These are phyloP conservation scores for Coemansia sp. DNA, from an alignment of 192 early-diverging fungal species.

Conservation along the genomic window DNA sequence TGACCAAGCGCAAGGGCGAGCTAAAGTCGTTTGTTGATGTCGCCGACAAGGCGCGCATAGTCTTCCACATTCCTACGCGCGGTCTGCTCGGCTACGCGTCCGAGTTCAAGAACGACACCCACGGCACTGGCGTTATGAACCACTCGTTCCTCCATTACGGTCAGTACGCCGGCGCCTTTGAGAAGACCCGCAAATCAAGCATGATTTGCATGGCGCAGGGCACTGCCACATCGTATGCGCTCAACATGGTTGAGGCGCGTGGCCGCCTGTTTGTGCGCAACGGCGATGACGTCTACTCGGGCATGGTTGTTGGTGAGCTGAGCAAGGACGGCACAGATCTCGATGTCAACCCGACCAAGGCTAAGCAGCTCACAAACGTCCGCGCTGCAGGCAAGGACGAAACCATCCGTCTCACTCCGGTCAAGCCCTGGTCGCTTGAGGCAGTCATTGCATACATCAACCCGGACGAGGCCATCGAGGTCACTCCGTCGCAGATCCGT, in stretches of 20 bases:
- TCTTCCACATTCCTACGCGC: slow-evolving; percentile 80
- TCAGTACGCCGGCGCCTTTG: slow-evolving; percentile 69
- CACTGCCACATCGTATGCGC: slow-evolving; percentile 70
- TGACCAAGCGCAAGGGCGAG: slow-evolving; percentile 79
- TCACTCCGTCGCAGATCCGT: slow-evolving; percentile 72
- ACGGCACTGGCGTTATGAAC: slow-evolving; percentile 79
- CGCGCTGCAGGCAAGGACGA: slow-evolving; percentile 79
- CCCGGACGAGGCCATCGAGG: slow-evolving; percentile 83
- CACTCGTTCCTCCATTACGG: slow-evolving; percentile 73
- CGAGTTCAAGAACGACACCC: slow-evolving; percentile 88
- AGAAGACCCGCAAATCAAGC: slow-evolving; percentile 73
- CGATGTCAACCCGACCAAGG: slow-evolving; percentile 82
- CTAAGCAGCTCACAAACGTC: slow-evolving; percentile 80
- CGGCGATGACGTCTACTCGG: slow-evolving; percentile 74
- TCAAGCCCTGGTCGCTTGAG: slow-evolving; percentile 67
- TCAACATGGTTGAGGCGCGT: slow-evolving; percentile 72
- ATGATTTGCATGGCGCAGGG: slow-evolving; percentile 72
- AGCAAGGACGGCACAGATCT: slow-evolving; percentile 69
- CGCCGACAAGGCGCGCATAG: slow-evolving; percentile 71
- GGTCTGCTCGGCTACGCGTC: slow-evolving; percentile 81
- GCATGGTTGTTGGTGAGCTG: slow-evolving; percentile 87
- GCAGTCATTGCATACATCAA: slow-evolving; percentile 74
- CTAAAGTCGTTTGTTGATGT: slow-evolving; percentile 70
- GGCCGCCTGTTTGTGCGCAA: slow-evolving; percentile 76
- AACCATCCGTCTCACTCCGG: slow-evolving; percentile 66